phyloP scores from a whole-genome alignment of 495 filamentous ascomycete species.

The Lentithecium fluviatile region DNA sequence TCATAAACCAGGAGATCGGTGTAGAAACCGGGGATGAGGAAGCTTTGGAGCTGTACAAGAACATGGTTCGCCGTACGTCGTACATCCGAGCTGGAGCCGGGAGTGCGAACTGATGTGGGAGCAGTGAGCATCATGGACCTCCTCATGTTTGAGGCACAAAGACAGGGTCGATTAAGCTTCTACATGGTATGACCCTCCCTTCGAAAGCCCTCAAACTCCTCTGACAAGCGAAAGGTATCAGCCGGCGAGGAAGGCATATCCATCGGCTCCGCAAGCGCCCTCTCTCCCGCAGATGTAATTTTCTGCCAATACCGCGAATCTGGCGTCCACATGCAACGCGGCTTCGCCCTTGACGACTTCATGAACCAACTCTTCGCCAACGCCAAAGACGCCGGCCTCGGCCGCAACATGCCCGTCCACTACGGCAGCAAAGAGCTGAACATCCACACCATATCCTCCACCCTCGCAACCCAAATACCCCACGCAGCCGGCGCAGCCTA shows the following conservation, averaged over 20 bases:
- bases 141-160: conserved; percentile 87
- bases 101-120: conserved; percentile 1
- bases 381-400: conserved; percentile 71
- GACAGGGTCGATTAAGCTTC: conserved; percentile 82
- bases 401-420: conserved; percentile 97
- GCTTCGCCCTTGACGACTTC: conserved; percentile 81
- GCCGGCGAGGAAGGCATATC: conserved; percentile 95
- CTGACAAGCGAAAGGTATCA: conserved; percentile 53
- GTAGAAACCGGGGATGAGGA: conserved; percentile 66
- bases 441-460: conserved; percentile 90
- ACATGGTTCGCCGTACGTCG: conserved; percentile 62
- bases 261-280: conserved; percentile 78
- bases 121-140: conserved; percentile 85
- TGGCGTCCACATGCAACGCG: conserved; percentile 84
- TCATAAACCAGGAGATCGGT: conserved; percentile 67
- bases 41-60: conserved; percentile 62
- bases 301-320: conserved; percentile 96
- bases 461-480: conserved; percentile 91
- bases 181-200: conserved; percentile 68
- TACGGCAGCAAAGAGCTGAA: conserved; percentile 83
- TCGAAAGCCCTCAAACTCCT: too few species aligned
- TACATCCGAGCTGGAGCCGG: background rate
- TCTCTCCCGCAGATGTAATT: conserved; percentile 79
- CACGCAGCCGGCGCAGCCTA: conserved; percentile 94
- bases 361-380: conserved; percentile 97